These are phyloP conservation scores for Glomus cerebriforme DNA, from an alignment of 192 early-diverging fungal genomes.

Conservation along the genomic window DNA sequence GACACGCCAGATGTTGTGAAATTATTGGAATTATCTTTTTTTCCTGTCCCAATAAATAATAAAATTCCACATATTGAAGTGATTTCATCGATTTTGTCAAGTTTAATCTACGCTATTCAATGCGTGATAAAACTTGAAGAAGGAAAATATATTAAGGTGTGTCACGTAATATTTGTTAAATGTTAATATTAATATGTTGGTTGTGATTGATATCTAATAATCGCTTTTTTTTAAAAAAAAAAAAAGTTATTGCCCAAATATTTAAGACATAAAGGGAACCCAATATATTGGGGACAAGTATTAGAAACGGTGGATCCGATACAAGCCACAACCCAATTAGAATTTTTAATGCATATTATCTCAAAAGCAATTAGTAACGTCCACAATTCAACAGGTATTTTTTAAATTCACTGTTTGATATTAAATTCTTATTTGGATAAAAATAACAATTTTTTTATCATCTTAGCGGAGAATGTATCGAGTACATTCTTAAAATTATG, in stretches of 20 bases:
- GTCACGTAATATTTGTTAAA: neutral
- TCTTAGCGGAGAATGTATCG: neutral
- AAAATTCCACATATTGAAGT: neutral
- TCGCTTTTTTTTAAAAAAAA: neutral
- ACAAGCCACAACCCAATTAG: conserved; percentile 38
- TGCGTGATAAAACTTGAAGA: conserved; percentile 37
- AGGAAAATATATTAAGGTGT: conserved; percentile 36
- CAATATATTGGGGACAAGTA: conserved; percentile 39
- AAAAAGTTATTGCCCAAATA: conserved; percentile 37
- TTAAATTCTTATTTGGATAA: neutral
- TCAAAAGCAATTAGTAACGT: conserved; percentile 19
- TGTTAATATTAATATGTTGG: no score
- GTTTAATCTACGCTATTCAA: neutral
- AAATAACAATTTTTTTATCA: neutral
- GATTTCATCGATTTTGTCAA: neutral
- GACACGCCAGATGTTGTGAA: no score
- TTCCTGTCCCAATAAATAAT: neutral
- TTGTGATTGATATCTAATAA: no score
- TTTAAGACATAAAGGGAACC: conserved; percentile 31
- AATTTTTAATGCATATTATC: conserved; percentile 31
- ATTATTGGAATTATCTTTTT: no score
- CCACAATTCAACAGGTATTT: conserved; percentile 28
- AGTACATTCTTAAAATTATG: conserved; percentile 35
- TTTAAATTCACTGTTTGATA: neutral
- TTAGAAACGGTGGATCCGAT: conserved; percentile 21